Percentiles rank a stretch among this genome's conserved stretches.
These are phyloP conservation scores for Ceratocystiopsis sp. DNA, from an alignment of 2,329 filamentous ascomycete species.

Conservation along the genomic window DNA sequence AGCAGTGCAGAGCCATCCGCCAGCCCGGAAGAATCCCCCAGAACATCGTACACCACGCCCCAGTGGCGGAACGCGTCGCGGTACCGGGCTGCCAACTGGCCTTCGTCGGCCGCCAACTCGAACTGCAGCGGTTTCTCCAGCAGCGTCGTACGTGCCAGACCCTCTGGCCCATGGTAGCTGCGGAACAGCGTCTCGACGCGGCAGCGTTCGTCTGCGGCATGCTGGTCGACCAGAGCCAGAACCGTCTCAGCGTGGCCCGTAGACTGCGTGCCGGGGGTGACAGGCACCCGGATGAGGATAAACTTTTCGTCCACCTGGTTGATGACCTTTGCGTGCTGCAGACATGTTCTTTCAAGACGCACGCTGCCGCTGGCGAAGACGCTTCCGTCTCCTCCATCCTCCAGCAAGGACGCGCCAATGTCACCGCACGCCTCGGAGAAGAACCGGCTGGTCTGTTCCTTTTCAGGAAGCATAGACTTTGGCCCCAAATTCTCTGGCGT, in stretches of 20 bases:
- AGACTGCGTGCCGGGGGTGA: not conserved
- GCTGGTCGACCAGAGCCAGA: conserved; percentile 74
- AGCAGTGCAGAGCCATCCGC: conserved; percentile 16
- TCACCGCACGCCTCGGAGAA: not conserved
- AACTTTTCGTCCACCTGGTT: conserved; percentile 84
- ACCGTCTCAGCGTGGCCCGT: conserved; percentile 13
- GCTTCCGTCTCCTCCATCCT: not conserved
- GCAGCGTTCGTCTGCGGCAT: conserved; percentile 82
- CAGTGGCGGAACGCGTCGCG: conserved; percentile 46
- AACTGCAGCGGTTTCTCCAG: conserved; percentile 44
- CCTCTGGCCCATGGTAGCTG: conserved; percentile 25
- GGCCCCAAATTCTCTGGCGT: not conserved
- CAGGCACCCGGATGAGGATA: conserved; percentile 48
- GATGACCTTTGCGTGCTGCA: conserved; percentile 48
- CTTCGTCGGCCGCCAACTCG: conserved; percentile 45
- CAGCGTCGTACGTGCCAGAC: conserved; percentile 14
- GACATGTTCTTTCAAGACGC: conserved; percentile 42
- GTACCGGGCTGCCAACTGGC: conserved; percentile 35
- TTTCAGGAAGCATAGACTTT: not conserved
- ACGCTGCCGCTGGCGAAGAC: not conserved
- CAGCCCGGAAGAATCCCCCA: no score
- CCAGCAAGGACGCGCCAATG: no score
- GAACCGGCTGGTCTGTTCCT: not conserved
- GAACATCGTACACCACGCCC: conserved; percentile 50
- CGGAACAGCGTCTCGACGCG: conserved; percentile 57